Percentiles rank a stretch among this genome's conserved stretches.
Conservation (phyloP, 345 rosid species). For the Durio zibethinus region DNA sequence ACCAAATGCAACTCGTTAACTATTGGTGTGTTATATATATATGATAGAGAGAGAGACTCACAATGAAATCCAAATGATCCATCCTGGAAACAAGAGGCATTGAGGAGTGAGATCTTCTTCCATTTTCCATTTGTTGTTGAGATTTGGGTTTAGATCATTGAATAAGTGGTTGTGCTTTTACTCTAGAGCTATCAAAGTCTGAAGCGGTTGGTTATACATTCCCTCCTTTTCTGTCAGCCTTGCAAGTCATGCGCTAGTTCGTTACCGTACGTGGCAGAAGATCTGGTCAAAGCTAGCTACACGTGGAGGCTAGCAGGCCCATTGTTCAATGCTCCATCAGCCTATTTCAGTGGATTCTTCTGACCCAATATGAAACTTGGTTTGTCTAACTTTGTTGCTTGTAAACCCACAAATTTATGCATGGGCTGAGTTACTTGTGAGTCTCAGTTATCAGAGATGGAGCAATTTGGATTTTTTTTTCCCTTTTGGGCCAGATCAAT, state of each 20-base stretch:
- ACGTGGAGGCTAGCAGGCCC: neutral
- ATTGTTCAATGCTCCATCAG: neutral
- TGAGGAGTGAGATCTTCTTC: slow-evolving; percentile 36
- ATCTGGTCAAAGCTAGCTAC: neutral
- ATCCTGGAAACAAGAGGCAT: slow-evolving; percentile 59
- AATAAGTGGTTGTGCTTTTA: neutral
- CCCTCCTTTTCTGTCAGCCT: slow-evolving; percentile 11
- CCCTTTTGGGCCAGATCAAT: neutral
- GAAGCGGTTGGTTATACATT: slow-evolving; percentile 36
- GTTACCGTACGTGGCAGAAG: slow-evolving; percentile 24
- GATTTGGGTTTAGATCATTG: slow-evolving; percentile 5
- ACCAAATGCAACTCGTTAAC: neutral
- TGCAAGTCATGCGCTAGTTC: slow-evolving; percentile 23
- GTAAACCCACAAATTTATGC: neutral
- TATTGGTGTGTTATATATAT: neutral
- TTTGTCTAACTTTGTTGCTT: neutral
- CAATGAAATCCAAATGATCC: slow-evolving; percentile 73
- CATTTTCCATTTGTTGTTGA: slow-evolving; percentile 40
- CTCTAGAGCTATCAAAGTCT: neutral
- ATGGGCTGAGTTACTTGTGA: neutral
- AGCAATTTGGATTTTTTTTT: neutral
- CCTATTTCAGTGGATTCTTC: neutral
- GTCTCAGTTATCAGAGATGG: too few relatives aligned
- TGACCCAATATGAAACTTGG: neutral
- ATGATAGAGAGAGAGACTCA: slow-evolving; percentile 24